Conservation (phyloP, 176 grass and related monocot species). For the Alloteropsis semialata region DNA sequence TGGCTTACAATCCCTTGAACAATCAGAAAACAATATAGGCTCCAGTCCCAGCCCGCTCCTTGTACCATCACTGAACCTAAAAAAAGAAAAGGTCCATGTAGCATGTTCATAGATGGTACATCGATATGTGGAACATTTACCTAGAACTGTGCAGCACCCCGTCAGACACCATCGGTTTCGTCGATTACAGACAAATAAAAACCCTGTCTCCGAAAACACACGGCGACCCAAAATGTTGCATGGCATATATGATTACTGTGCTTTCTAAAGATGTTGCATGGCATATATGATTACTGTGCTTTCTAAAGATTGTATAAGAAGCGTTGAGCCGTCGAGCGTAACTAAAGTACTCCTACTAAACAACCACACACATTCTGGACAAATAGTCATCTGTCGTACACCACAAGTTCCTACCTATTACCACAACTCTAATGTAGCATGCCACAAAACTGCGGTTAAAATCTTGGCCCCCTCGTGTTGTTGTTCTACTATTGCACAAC, state of each 20-base stretch:
- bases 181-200: not conserved
- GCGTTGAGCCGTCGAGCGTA: not conserved
- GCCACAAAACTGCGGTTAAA: not conserved
- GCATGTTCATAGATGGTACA: too few relatives aligned
- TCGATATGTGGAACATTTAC: too few relatives aligned
- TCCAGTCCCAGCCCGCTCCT: not conserved
- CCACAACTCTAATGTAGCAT: not conserved
- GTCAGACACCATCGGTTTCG: not conserved
- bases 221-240: not conserved
- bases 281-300: not conserved
- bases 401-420: not conserved
- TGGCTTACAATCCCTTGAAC: not conserved
- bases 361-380: not conserved
- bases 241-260: not conserved
- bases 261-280: not conserved
- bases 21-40: not conserved
- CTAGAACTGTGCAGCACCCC: not conserved
- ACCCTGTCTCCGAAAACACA: not conserved
- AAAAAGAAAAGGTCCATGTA: too few relatives aligned
- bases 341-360: too few relatives aligned
- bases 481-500: constrained; percentile 14
- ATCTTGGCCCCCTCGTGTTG: not conserved
- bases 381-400: not conserved
- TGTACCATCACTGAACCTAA: not conserved
- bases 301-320: not conserved